phyloP scores from a whole-genome alignment of 768 basidiomycete genomes.

The Tricholomella constricta region DNA sequence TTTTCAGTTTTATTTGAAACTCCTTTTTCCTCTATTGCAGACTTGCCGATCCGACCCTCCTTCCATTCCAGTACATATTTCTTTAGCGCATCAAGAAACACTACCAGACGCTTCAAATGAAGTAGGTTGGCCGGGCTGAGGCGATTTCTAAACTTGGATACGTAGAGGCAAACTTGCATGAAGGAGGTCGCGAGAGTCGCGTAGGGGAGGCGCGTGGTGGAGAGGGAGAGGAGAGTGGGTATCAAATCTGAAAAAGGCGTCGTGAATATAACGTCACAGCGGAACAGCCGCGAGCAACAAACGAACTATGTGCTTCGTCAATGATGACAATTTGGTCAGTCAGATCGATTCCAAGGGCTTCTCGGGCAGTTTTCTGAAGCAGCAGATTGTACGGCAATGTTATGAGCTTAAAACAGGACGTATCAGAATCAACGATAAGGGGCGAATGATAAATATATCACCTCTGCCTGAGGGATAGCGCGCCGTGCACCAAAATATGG shows the following conservation, averaged over 20 bases:
- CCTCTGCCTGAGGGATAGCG: constrained; percentile 91
- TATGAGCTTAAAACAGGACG: constrained; percentile 66
- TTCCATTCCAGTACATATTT: constrained; percentile 62
- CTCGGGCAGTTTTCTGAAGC: constrained; percentile 78
- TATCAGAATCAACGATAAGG: neutral
- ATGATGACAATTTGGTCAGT: constrained; percentile 85
- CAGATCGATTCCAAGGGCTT: constrained; percentile 85
- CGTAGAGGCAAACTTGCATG: constrained; percentile 76
- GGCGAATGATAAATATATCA: constrained; percentile 25
- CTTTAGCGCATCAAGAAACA: constrained; percentile 70
- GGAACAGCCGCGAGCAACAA: neutral
- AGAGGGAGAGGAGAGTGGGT: constrained; percentile 84
- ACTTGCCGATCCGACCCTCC: constrained; percentile 26
- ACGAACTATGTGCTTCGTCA: constrained; percentile 95
- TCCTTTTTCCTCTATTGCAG: constrained; percentile 14
- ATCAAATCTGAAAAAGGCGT: constrained; percentile 66
- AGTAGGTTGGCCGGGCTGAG: constrained; percentile 73
- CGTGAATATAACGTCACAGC: neutral
- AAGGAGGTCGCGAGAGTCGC: constrained; percentile 60
- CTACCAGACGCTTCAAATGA: constrained; percentile 77
- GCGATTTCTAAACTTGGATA: constrained; percentile 74
- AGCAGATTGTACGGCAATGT: constrained; percentile 93
- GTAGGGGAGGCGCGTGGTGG: constrained; percentile 67
- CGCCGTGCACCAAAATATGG: constrained; percentile 91
- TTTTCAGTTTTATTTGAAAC: constrained; percentile 19